A percentile compares a stretch with the other conserved stretches of the same genome.
Evolutionary conservation across 1,284 basidiomycete species (phyloP).

Genomic region (Kwoniella shivajii): DNA sequence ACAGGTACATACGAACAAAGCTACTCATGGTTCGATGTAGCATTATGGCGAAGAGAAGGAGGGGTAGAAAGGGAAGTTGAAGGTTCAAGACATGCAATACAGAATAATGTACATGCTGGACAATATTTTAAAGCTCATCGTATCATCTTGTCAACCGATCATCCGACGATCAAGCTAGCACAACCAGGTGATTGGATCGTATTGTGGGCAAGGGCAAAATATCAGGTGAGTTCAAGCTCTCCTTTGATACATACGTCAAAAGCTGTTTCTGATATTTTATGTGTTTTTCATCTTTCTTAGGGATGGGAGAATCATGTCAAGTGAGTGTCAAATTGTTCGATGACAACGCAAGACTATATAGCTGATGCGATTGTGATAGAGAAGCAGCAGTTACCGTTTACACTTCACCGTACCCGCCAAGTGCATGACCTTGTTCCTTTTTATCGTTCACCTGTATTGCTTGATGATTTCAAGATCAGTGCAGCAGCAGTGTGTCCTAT

Average conservation of each 20-base stretch:
- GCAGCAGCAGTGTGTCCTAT: too few species aligned
- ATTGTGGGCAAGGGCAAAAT: slow-evolving; percentile 44
- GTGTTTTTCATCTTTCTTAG: slow-evolving; percentile 8
- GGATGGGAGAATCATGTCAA: slow-evolving; percentile 41
- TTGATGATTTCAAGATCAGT: too few species aligned
- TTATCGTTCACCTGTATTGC: too few species aligned
- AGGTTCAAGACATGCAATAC: slow-evolving; percentile 29
- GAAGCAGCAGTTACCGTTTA: slow-evolving; percentile 35
- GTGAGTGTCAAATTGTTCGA: slow-evolving; percentile 18
- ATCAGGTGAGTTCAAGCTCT: slow-evolving; percentile 34
- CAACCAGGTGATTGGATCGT: slow-evolving; percentile 42
- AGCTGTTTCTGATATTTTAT: too few species aligned
- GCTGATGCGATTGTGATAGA: slow-evolving; percentile 4
- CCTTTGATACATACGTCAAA: not conserved
- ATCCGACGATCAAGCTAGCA: slow-evolving; percentile 30
- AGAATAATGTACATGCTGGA: slow-evolving; percentile 48
- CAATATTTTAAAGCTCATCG: slow-evolving; percentile 43
- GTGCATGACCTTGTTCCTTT: too few species aligned
- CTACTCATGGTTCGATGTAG: slow-evolving; percentile 48
- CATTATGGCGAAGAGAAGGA: slow-evolving; percentile 35
- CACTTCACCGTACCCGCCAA: slow-evolving; percentile 26
- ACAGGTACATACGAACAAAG: slow-evolving; percentile 42
- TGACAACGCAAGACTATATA: not conserved
- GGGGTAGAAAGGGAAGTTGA: slow-evolving; percentile 32
- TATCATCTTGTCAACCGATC: slow-evolving; percentile 23